Base-by-base conservation (phyloP, 2,329 filamentous ascomycete genomes). In the Fusarium sp. region DNA sequence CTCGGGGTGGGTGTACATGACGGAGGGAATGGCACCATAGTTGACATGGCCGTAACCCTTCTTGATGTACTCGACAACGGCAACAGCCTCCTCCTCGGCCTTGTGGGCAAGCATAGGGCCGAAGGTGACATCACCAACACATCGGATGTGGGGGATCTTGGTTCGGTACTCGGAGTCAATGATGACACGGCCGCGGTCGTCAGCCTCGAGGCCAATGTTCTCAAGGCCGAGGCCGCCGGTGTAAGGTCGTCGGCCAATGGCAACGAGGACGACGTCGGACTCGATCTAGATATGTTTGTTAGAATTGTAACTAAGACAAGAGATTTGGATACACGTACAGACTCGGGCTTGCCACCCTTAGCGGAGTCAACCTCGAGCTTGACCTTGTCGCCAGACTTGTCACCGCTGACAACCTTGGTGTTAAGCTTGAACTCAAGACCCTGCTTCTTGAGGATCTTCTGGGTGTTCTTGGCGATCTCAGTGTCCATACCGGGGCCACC, bases 1-100 rank as follows among this genome's bases (percentile, higher is more conserved):
- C 84, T 99, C 96, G 38, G 96, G 96, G 86, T 98, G 92, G 15
- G 96, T 98, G 90, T 99, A 99, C 96, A 99, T 99, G 85, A 99
- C 96, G 38, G 94, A 96, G 74, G 96, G 96, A 81, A 99, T 99
- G 83, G 93, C 94, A 79, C 91, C 94, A 86, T 99, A 99, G 92
- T 99, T 99, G 85, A 99, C 96, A 84, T 99, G 96, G 65, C 96
- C 96, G 84, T 97, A 93, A 75, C 94, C 94, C 88, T 98, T 98
- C 86, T 94, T 95, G 84, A 99, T 96, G 88, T 94, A 98, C 85
- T 99, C 96, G 71, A 98, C 88, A 64, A 92, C 95, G 36, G 96
- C 96, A 72, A 98, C 95, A 68, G 90, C 96, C 86, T 99, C 96
- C 85, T 99, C 96, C 85, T 99, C 96, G 56, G 96, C 96, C 90